phyloP scores from a whole-genome alignment of 1,139 yeast genomes.

The Yamadazyma mexicana region DNA sequence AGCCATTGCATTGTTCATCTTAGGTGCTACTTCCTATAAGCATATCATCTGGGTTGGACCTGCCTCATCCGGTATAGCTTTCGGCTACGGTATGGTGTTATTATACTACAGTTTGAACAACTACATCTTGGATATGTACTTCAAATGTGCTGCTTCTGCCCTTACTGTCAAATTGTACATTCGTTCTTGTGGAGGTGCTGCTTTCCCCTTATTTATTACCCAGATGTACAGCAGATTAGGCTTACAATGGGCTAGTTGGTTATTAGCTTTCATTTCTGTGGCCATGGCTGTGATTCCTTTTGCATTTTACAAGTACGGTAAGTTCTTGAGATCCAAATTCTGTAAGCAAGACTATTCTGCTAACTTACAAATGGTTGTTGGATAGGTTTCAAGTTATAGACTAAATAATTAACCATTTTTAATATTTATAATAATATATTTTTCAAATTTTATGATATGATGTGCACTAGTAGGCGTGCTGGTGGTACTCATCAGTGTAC shows the following conservation, averaged over 20 bases:
- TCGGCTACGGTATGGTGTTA: slow-evolving; percentile 90
- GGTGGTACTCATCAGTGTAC: slow-evolving; percentile 9
- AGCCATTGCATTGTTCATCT: slow-evolving; percentile 79
- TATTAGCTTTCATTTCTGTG: slow-evolving; percentile 78
- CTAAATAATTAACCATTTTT: too few relatives aligned
- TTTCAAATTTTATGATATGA: too few relatives aligned
- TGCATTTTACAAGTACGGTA: slow-evolving; percentile 72
- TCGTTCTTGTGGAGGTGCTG: slow-evolving; percentile 87
- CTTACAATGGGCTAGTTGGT: slow-evolving; percentile 79
- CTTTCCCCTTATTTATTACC: slow-evolving; percentile 85
- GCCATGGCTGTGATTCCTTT: slow-evolving; percentile 86
- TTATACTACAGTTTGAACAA: slow-evolving; percentile 85
- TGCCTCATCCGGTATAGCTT: slow-evolving; percentile 84
- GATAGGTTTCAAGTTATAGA: too few relatives aligned
- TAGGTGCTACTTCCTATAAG: slow-evolving; percentile 84
- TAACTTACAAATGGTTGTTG: slow-evolving; percentile 9
- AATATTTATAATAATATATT: too few relatives aligned
- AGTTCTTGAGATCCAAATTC: slow-evolving; percentile 57
- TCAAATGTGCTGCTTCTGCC: slow-evolving; percentile 87
- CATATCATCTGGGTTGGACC: slow-evolving; percentile 93
- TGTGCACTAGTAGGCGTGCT: slow-evolving; percentile 5
- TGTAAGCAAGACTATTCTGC: slow-evolving; percentile 65
- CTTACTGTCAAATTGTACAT: slow-evolving; percentile 86
- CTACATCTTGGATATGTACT: slow-evolving; percentile 85
- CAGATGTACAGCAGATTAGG: slow-evolving; percentile 79